Evolutionary conservation across 2,329 filamentous ascomycete genomes (phyloP), one percentile per base, ranked within the genome.

Genomic region (Phyllosticta citribraziliensis): DNA sequence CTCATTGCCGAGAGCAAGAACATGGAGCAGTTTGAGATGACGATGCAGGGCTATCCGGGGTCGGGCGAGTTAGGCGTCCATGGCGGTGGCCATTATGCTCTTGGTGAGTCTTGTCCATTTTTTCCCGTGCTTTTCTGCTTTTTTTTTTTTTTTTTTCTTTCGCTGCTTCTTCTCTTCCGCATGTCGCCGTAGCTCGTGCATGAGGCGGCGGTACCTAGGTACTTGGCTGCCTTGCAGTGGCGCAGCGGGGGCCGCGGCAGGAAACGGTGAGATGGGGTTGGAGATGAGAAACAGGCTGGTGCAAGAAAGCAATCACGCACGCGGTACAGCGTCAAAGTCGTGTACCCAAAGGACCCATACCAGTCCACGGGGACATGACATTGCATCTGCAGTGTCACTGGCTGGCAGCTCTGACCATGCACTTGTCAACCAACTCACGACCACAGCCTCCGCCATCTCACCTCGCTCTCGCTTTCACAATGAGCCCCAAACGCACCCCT

Each of bases 31-130:
- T 78, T 78, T 64, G 64, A 72, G 55, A 73, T 70, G 53, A 66
- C 55, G 51, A 70, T 78, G 66, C 76, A 78, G 63, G 70, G 70
- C 5, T 73, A 73, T 54, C 60, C 55, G 14, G 63, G 68, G 4
- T 69, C 66, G 6, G 70, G 70, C 47, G 73, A 74, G 57, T 65
- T 73, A 10, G 76, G 76, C 10, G 75, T 80, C 3, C 79, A 81
- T 63, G 75, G 74, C 3, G 77, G 69, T 1, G 78, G 78, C 10
- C 79, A 81, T 65, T 79, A 76, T 67, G 72, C 74, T 20, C 73
- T 77, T 63, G 77, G 58, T 60, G 5, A 51, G 58, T 52, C 17
- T 10, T 54, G 30, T 27, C 40, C 22, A 19, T 22, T 14, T 24
- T 53, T 19, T 54, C 10, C 10, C 22, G n/a, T 35, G 20, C 3